Conservation (phyloP, 495 filamentous ascomycete species). For the Aspergillus heteromorphus region DNA sequence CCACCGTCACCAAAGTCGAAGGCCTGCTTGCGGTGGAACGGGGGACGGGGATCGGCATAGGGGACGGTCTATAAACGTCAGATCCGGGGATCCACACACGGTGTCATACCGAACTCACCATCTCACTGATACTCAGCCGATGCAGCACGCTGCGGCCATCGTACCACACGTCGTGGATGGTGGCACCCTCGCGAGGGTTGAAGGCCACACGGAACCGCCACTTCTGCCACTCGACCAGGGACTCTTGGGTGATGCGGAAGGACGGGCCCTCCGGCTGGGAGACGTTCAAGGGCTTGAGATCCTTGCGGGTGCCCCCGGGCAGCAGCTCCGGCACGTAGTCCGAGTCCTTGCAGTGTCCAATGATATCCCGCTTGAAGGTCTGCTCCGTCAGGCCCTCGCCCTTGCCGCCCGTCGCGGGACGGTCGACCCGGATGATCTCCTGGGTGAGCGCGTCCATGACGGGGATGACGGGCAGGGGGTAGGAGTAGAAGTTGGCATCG, state of each 20-base stretch:
- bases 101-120: conserved; percentile 34
- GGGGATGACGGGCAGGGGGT: conserved; percentile 71
- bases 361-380: conserved; percentile 45
- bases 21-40: conserved; percentile 65
- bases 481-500: conserved; percentile 70
- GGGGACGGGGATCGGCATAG: conserved; percentile 57
- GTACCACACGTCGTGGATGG: conserved; percentile 66
- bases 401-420: conserved; percentile 44
- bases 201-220: conserved; percentile 66
- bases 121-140: conserved; percentile 66
- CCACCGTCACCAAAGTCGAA: conserved; percentile 71
- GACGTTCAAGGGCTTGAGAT: conserved; percentile 75
- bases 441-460: conserved; percentile 65
- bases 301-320: conserved; percentile 48
- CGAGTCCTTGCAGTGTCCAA: conserved; percentile 39
- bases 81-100: not conserved
- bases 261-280: conserved; percentile 75
- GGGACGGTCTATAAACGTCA: conserved; percentile 50
- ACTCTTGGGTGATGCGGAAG: conserved; percentile 53
- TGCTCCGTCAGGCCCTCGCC: conserved; percentile 35
- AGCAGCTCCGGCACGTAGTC: conserved; percentile 72
- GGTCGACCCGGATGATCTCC: conserved; percentile 55
- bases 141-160: conserved; percentile 70
- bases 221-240: conserved; percentile 60
- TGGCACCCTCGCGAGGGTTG: conserved; percentile 64